Conservation (phyloP, 2,329 filamentous ascomycete species). For the Xylariaceae sp. region DNA sequence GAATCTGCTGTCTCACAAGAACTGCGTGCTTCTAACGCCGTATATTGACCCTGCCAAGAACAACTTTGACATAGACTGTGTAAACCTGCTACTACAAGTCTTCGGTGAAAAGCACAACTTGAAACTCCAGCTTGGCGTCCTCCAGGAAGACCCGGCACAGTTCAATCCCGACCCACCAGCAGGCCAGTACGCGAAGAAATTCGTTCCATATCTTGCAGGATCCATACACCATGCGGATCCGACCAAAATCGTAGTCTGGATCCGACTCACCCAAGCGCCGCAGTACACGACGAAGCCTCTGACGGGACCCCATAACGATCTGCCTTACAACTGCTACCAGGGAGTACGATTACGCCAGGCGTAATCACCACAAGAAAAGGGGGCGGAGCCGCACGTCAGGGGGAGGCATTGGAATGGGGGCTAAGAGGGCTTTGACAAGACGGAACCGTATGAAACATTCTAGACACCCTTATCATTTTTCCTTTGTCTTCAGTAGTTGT, state of each 20-base stretch:
- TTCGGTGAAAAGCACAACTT: constrained; percentile 8
- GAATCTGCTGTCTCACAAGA: neutral
- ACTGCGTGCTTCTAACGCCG: neutral
- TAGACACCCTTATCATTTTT: neutral
- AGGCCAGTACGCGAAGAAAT: neutral
- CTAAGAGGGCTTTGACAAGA: neutral
- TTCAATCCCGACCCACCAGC: neutral
- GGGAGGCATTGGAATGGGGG: neutral
- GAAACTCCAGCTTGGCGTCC: constrained; percentile 24
- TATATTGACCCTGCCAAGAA: neutral
- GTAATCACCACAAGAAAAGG: neutral
- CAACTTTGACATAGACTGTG: constrained; percentile 14
- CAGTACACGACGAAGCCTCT: neutral
- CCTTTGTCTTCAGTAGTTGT: neutral
- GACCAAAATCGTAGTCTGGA: constrained; percentile 23
- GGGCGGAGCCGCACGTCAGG: neutral
- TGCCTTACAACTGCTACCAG: constrained; percentile 17
- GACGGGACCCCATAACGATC: constrained; percentile 3
- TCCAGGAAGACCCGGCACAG: constrained; percentile 4
- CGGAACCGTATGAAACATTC: neutral
- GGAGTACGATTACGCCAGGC: neutral
- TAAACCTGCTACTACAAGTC: neutral
- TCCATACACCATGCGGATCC: constrained; percentile 2
- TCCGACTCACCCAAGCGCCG: neutral
- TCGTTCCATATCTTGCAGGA: constrained; percentile 6